These are phyloP conservation scores for Microascus cirrosus DNA, from an alignment of 2,329 filamentous ascomycete genomes.

Conservation along the genomic window DNA sequence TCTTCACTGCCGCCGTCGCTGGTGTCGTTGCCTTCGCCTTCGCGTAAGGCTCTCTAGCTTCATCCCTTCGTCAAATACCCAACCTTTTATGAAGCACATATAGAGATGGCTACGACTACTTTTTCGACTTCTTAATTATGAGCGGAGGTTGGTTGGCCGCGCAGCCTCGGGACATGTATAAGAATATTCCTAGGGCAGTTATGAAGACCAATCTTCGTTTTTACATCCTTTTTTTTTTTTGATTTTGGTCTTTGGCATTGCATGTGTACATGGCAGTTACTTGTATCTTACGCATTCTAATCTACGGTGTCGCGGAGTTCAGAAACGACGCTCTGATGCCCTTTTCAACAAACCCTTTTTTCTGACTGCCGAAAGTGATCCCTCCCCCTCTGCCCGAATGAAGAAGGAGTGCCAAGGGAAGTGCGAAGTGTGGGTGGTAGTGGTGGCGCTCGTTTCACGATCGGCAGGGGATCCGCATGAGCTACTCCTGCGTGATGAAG, in stretches of 20 bases:
- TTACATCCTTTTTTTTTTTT: background rate
- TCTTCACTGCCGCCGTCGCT: slow-evolving; percentile 41
- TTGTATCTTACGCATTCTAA: background rate
- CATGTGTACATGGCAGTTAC: background rate
- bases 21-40: slow-evolving; percentile 42
- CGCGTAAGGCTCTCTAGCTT: slow-evolving; percentile 32
- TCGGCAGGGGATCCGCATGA: too few relatives aligned
- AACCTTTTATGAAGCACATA: background rate
- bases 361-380: background rate
- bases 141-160: background rate
- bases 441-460: too few relatives aligned
- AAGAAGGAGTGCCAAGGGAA: too few relatives aligned
- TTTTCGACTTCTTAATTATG: slow-evolving; percentile 2
- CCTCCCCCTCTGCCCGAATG: background rate
- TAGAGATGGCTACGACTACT: background rate
- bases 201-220: background rate
- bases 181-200: background rate
- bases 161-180: background rate
- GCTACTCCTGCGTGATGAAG: too few relatives aligned
- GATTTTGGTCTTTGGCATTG: background rate
- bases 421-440: too few relatives aligned
- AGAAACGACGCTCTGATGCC: background rate
- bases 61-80: slow-evolving; percentile 1
- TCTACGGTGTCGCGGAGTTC: background rate
- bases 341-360: background rate